A percentile compares a stretch with the other conserved stretches of the same genome.
phyloP scores from a whole-genome alignment of 345 rosid genomes.

The Citrus hindsii region DNA sequence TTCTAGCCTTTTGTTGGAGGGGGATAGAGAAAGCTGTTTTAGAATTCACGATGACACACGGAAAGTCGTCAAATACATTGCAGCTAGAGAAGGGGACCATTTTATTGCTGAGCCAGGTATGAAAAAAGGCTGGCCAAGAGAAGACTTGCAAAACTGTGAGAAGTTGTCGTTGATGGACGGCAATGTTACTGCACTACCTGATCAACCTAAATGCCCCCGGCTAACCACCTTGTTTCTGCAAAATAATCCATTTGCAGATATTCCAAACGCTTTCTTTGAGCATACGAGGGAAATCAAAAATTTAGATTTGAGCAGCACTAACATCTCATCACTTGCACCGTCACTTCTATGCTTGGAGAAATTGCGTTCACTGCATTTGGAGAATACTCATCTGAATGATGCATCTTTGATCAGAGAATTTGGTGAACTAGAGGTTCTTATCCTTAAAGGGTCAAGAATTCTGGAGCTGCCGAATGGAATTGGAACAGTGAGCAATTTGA shows the following conservation, averaged over 20 bases:
- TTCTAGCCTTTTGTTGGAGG: neutral
- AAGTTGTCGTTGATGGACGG: slow-evolving; percentile 2
- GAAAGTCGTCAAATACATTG: neutral
- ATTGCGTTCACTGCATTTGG: slow-evolving; percentile 22
- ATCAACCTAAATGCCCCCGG: slow-evolving; percentile 20
- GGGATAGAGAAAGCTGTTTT: neutral
- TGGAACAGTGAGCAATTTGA: slow-evolving; percentile 16
- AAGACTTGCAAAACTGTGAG: slow-evolving; percentile 1
- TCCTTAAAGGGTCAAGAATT: slow-evolving; percentile 15
- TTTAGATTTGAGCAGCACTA: slow-evolving; percentile 11
- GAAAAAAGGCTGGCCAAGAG: slow-evolving; percentile 6
- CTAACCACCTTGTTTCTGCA: slow-evolving; percentile 6
- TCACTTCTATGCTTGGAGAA: slow-evolving; percentile 12
- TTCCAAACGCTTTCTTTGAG: slow-evolving; percentile 21
- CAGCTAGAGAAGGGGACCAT: neutral
- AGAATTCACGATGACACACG: slow-evolving; percentile 1
- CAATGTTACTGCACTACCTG: slow-evolving; percentile 14
- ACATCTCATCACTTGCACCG: slow-evolving; percentile 4
- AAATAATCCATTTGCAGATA: neutral
- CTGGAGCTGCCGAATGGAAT: slow-evolving; percentile 18
- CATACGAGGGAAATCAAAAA: slow-evolving; percentile 14
- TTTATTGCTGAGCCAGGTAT: neutral
- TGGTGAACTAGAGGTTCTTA: slow-evolving; percentile 29
- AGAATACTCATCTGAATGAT: slow-evolving; percentile 15
- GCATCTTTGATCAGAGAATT: slow-evolving; percentile 16